Percentiles rank a stretch among this genome's conserved stretches.
These are phyloP conservation scores for Paspalum notatum DNA, from an alignment of 176 grass and related monocot species.

Conservation along the genomic window DNA sequence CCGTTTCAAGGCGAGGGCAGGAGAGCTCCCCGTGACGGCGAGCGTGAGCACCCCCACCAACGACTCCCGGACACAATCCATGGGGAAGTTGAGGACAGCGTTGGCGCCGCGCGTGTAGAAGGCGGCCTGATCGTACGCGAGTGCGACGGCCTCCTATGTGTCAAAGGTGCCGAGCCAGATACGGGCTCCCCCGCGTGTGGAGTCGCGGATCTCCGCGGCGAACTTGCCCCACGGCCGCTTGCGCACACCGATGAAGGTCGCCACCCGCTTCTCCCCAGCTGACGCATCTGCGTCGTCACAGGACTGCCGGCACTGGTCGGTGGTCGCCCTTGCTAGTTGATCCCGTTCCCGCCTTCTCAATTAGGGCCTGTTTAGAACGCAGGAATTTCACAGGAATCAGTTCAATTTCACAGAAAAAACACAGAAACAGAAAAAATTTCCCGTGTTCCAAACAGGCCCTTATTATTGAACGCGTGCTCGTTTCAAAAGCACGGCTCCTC, in stretches of 20 bases:
- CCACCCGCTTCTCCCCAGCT: neutral
- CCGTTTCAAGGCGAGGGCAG: conserved; percentile 49
- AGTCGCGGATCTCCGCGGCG: conserved; percentile 62
- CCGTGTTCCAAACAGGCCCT: no score
- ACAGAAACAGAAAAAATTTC: no score
- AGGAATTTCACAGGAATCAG: no score
- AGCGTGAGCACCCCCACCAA: conserved; percentile 38
- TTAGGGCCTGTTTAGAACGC: no score
- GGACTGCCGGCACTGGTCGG: neutral
- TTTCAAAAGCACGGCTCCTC: no score
- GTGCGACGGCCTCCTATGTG: conserved; percentile 69
- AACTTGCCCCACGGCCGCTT: conserved; percentile 67
- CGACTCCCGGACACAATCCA: conserved; percentile 50
- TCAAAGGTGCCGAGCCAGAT: conserved; percentile 79
- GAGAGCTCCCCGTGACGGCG: neutral
- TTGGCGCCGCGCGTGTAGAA: conserved; percentile 44
- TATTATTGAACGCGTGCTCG: no score
- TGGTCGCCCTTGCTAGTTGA: neutral
- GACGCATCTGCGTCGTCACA: neutral
- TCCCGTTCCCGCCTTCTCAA: neutral
- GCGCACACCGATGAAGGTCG: conserved; percentile 50
- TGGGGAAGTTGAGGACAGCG: conserved; percentile 58
- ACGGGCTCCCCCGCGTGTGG: conserved; percentile 48
- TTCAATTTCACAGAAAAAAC: no score
- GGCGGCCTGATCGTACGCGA: conserved; percentile 73